Evolutionary conservation across 371 early-diverging fungal genomes (phyloP), one percentile per base, ranked within the genome.

Genomic region (Smittium mucronatum): DNA sequence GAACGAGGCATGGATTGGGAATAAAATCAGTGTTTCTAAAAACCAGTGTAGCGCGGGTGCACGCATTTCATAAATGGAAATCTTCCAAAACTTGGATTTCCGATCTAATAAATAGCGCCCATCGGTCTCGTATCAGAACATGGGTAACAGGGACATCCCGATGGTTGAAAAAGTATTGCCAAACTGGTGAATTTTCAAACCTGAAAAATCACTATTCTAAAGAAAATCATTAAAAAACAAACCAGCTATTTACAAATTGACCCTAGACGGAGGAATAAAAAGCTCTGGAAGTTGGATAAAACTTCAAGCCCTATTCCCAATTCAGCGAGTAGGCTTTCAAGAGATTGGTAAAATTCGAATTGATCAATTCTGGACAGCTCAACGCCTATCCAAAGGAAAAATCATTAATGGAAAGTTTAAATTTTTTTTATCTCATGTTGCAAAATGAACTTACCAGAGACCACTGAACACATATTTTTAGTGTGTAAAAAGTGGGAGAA

Each of bases 91-190:
- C n/a, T 5, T 61, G 63, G 63, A 61, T 61, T 33, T 30, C 29
- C 16, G 63, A 61, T 61, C 63, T n/a, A 61, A 61, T n/a, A 11
- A 33, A 61, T 11, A 11, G 5, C 16, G 15, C 63, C 5, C 5
- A 30, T 26, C 5, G 33, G 26, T 30, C 16, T 11, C 5, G 31
- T 15, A 30, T 16, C 5, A 61, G 33, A 28, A 61, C 63, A 11
- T 61, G 63, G 63, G 63, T 61, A 61, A 11, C 31, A 28, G 63
- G 63, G 15, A 30, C 31, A 11, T 15, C 5, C n/a, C 5, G 63
- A n/a, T 61, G 63, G 29, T n/a, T 61, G 26, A 61, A 61, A 33
- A 61, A 61, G 26, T 61, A 61, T 33, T 30, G 63, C 5, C 5
- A n/a, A 11, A 16, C 5, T 11, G n/a, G 34, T 11, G n/a, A 35